These are phyloP conservation scores for Globisporangium parvum DNA, from an alignment of 352 stramenopile species.

Conservation along the genomic window DNA sequence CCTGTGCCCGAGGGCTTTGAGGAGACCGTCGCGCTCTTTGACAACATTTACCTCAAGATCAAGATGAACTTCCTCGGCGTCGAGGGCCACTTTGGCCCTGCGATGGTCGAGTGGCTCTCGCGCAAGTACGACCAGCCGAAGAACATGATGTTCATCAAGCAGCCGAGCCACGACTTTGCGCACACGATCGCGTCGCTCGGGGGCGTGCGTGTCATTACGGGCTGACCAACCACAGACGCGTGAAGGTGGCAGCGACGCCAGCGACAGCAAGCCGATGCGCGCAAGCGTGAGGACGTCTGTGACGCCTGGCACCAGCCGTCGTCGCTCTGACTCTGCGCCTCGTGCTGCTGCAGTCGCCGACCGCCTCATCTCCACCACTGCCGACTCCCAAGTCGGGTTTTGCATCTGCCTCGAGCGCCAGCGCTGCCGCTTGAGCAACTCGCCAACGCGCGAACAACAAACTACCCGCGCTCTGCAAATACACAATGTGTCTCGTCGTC, in stretches of 20 bases:
- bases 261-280: no score
- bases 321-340: neutral
- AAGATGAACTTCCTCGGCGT: constrained; percentile 92
- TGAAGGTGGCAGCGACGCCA: neutral
- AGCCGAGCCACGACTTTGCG: constrained; percentile 91
- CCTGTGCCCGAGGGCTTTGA: constrained; percentile 62
- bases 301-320: no score
- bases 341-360: neutral
- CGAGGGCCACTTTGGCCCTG: constrained; percentile 79
- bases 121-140: constrained; percentile 87
- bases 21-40: constrained; percentile 87
- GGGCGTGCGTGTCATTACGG: constrained; percentile 90
- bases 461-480: neutral
- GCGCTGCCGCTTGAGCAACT: neutral
- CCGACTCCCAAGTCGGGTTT: neutral
- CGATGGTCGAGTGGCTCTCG: constrained; percentile 90
- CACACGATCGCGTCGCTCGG: constrained; percentile 91
- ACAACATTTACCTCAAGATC: constrained; percentile 94
- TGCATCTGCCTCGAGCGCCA: neutral
- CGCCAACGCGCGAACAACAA: no score
- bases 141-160: constrained; percentile 97
- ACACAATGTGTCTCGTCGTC: neutral
- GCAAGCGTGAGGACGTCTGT: no score
- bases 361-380: neutral
- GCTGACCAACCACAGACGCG: constrained; percentile 18